phyloP scores from a whole-genome alignment of 768 basidiomycete genomes.

The Gloeophyllum trabeum region DNA sequence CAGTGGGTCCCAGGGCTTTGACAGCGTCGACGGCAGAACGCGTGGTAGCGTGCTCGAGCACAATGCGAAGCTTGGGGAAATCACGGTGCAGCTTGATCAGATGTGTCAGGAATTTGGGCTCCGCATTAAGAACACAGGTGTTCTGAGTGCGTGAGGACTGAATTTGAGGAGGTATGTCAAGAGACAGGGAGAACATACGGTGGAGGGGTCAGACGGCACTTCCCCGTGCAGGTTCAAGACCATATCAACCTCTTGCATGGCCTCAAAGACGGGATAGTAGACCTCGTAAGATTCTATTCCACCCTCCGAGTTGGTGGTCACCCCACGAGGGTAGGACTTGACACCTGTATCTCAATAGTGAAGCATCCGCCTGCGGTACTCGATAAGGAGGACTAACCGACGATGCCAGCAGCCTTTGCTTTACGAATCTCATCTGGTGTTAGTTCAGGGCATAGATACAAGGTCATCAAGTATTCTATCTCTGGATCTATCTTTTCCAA shows the following conservation, averaged over 20 bases:
- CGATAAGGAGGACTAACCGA: slow-evolving; percentile 23
- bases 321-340: slow-evolving; percentile 94
- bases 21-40: slow-evolving; percentile 84
- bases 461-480: slow-evolving; percentile 88
- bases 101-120: slow-evolving; percentile 81
- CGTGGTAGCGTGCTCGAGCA: slow-evolving; percentile 95
- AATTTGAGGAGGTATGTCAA: slow-evolving; percentile 2
- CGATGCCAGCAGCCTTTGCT: slow-evolving; percentile 76
- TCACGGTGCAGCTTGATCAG: slow-evolving; percentile 66
- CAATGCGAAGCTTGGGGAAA: slow-evolving; percentile 88
- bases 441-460: slow-evolving; percentile 87
- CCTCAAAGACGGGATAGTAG: slow-evolving; percentile 88
- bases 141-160: slow-evolving; percentile 35
- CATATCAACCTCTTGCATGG: slow-evolving; percentile 89
- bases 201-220: slow-evolving; percentile 72
- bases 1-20: slow-evolving; percentile 64
- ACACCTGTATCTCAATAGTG: slow-evolving; percentile 36
- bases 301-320: slow-evolving; percentile 93
- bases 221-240: slow-evolving; percentile 97
- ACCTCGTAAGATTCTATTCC: slow-evolving; percentile 93
- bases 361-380: neutral
- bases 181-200: slow-evolving; percentile 26
- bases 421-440: slow-evolving; percentile 87
- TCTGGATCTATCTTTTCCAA: slow-evolving; percentile 66
- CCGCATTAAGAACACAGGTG: slow-evolving; percentile 89